Conservation (phyloP, 192 early-diverging fungal genomes). For the Coemansia umbellata region DNA sequence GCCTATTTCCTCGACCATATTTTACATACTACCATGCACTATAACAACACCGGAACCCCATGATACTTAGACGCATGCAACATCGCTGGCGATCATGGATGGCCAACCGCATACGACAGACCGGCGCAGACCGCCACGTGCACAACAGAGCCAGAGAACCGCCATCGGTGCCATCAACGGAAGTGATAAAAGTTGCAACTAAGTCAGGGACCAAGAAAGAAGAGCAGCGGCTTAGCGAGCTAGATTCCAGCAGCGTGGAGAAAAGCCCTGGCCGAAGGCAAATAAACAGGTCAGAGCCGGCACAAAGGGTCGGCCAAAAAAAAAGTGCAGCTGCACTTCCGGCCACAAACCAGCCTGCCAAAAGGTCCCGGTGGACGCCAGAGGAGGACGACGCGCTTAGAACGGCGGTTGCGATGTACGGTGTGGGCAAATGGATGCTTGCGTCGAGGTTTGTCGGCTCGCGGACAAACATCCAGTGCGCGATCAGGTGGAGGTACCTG, state of each 20-base stretch:
- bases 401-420: conserved; percentile 29
- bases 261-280: background rate
- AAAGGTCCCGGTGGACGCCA: conserved; percentile 1
- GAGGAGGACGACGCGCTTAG: conserved; percentile 33
- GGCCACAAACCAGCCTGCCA: too few relatives aligned
- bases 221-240: background rate
- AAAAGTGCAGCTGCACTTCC: too few relatives aligned
- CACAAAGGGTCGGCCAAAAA: background rate
- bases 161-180: background rate
- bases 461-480: conserved; percentile 13
- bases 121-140: background rate
- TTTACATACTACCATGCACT: too few relatives aligned
- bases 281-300: background rate
- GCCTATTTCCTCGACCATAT: too few relatives aligned
- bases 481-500: conserved; percentile 12
- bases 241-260: too few relatives aligned
- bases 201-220: background rate
- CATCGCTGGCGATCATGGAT: too few relatives aligned
- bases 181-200: background rate
- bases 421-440: conserved; percentile 11
- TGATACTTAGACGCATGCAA: too few relatives aligned
- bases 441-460: conserved; percentile 26
- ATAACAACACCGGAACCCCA: too few relatives aligned
- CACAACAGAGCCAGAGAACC: too few relatives aligned
- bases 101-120: background rate